Percentiles rank a stretch among this genome's conserved stretches.
These are phyloP conservation scores for Mychonastes homosphaera DNA, from an alignment of 139 green algal species.

Conservation along the genomic window DNA sequence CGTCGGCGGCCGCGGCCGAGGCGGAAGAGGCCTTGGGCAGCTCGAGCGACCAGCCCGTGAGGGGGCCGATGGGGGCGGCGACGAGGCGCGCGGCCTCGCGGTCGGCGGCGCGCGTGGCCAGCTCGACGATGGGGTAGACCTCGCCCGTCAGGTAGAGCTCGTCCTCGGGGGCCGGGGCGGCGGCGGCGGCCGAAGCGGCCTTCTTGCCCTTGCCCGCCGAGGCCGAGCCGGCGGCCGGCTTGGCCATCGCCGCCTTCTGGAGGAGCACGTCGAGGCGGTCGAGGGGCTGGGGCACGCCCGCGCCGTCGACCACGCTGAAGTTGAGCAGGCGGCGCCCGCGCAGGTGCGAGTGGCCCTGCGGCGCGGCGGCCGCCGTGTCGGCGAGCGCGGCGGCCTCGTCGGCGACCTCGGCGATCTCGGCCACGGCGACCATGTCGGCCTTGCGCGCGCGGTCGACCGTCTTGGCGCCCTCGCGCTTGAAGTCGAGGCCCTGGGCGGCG, in stretches of 20 bases:
- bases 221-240: too few relatives aligned
- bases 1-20: neutral
- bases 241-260: too few relatives aligned
- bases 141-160: constrained; percentile 23
- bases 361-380: constrained; percentile 10
- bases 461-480: constrained; percentile 17
- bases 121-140: constrained; percentile 32
- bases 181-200: too few relatives aligned
- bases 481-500: constrained; percentile 27
- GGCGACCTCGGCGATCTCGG: constrained; percentile 25
- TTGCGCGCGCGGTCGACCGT: constrained; percentile 9
- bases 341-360: neutral
- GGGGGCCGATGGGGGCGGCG: constrained; percentile 28
- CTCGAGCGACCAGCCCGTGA: constrained; percentile 33
- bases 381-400: constrained; percentile 33
- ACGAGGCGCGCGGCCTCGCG: constrained; percentile 20
- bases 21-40: constrained; percentile 8
- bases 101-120: constrained; percentile 20
- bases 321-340: constrained; percentile 31
- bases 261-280: constrained; percentile 24
- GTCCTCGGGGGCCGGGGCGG: too few relatives aligned
- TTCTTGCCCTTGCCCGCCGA: too few relatives aligned
- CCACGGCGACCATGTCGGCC: constrained; percentile 26
- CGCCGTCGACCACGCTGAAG: constrained; percentile 29
- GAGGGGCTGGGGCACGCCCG: constrained; percentile 30